Evolutionary conservation across 306 rosid genomes (phyloP), one percentile per base, ranked within the genome.

Genomic region (Dryas alaskensis): DNA sequence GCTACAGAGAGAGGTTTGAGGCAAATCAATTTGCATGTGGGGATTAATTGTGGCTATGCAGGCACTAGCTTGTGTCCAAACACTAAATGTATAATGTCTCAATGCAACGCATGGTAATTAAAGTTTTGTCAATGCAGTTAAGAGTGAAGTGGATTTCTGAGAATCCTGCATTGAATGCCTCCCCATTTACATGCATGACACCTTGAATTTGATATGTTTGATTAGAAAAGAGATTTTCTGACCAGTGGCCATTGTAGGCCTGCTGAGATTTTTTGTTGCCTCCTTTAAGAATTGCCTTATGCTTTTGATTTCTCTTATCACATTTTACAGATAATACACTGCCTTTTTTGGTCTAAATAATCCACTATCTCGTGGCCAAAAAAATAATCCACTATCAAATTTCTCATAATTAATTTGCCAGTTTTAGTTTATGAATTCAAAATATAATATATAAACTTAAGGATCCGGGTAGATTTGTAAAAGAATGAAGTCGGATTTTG

Each of bases 11-110:
- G 48, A 17, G 13, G 39, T 69, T 52, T n/a, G 14, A 51, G 27
- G 51, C 3, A 10, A 69, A 22, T 45, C 40, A 6, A 7, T 57
- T 45, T 42, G 43, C 52, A 55, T 19, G 19, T 17, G 44, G 31
- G 19, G 74, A 63, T 40, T 40, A 16, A 43, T 10, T 54, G 54
- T 17, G 50, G 63, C 50, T 40, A 69, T 53, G 63, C 63, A 17
- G 74, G 40, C 74, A 69, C 74, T 19, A 19, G 22, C 22, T 69
- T 69, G 74, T 53, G 13, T 40, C 63, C 52, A 17, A 52, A 53
- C 11, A 58, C 19, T 69, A 50, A 17, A 40, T 39, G 52, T 19
- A 17, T 44, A 65, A 19, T 65, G 66, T 61, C 47, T 37, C 66
- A 61, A 13, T 39, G 66, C 46, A 61, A 19, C 46, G 46, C 2